Base-by-base conservation (phyloP, 306 rosid species). In the Castanea sativa region DNA sequence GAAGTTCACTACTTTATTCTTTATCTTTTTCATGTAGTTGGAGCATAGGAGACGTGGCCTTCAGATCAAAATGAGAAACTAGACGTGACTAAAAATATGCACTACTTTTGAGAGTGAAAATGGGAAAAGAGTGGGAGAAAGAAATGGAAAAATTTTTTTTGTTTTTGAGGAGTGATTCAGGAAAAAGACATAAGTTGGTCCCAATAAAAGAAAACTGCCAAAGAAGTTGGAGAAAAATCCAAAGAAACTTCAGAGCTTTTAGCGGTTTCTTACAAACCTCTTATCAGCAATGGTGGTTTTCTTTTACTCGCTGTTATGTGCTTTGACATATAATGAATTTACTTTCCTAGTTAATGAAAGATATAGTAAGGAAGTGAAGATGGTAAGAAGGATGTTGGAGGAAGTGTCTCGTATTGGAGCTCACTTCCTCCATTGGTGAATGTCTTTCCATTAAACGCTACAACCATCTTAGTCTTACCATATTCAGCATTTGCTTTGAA, bases 391-490 rank as follows among this genome's bases (percentile, higher is more conserved):
- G 18, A 64, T 19, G n/a, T 19, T 25, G 52, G 19, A 43, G 52
- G 60, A 65, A 12, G 16, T 3, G 53, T 49, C 5, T 12, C 18
- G 1, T 71, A 51, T n/a, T 60, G 55, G 32, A 35, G 35, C 16
- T 29, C 21, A 15, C 4, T 63, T 21, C 51, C 29, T 45, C 21
- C n/a, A 63, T 20, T 60, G 25, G 67, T 63, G 18, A 45, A 76
- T 77, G 27, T 3, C 41, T 73, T 33, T 53, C 68, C 74, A 51
- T 53, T 73, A 14, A 74, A 73, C 73, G 59, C 9, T 43, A 19
- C 13, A 21, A 3, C 59, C 41, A 35, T 73, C 41, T 20, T 35
- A n/a, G 21, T 2, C 19, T 23, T 56, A 35, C 61, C 19, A 33
- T 38, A 61, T 67, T 33, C 15, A 55, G 43, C 35, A 61, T 27